Conservation (phyloP, 768 basidiomycete species). For the Wakefieldia striispora region DNA sequence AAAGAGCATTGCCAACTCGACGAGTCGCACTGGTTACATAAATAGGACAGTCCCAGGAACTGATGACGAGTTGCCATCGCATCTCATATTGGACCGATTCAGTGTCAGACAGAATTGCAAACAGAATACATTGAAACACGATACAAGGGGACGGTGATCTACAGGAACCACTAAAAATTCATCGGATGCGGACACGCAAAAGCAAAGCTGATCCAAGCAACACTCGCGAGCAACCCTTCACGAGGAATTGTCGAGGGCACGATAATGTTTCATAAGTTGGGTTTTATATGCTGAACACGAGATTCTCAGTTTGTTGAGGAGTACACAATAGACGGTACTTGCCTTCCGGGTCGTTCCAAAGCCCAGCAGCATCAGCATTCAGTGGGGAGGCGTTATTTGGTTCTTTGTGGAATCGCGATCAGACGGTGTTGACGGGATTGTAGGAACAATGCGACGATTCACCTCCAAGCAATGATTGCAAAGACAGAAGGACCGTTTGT, state of each 20-base stretch:
- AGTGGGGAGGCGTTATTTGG: slow-evolving; percentile 92
- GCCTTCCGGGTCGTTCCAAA: slow-evolving; percentile 78
- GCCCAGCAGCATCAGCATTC: slow-evolving; percentile 79
- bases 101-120: background rate
- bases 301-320: background rate
- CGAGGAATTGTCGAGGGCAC: slow-evolving; percentile 43
- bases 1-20: too few species aligned
- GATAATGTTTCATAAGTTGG: slow-evolving; percentile 73
- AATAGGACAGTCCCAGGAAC: too few species aligned
- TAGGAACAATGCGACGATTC: slow-evolving; percentile 21
- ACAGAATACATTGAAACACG: slow-evolving; percentile 11
- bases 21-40: too few species aligned
- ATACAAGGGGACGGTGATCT: slow-evolving; percentile 13
- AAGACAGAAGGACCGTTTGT: slow-evolving; percentile 81
- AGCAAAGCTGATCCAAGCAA: background rate
- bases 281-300: slow-evolving; percentile 59
- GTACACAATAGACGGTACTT: slow-evolving; percentile 13
- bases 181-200: too few species aligned
- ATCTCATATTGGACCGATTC: background rate
- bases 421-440: background rate
- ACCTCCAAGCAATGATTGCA: slow-evolving; percentile 90
- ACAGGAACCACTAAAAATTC: background rate
- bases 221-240: slow-evolving; percentile 15
- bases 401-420: slow-evolving; percentile 44
- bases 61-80: background rate